Conservation (phyloP, 1,284 basidiomycete genomes). For the Rhodotorula sp. region DNA sequence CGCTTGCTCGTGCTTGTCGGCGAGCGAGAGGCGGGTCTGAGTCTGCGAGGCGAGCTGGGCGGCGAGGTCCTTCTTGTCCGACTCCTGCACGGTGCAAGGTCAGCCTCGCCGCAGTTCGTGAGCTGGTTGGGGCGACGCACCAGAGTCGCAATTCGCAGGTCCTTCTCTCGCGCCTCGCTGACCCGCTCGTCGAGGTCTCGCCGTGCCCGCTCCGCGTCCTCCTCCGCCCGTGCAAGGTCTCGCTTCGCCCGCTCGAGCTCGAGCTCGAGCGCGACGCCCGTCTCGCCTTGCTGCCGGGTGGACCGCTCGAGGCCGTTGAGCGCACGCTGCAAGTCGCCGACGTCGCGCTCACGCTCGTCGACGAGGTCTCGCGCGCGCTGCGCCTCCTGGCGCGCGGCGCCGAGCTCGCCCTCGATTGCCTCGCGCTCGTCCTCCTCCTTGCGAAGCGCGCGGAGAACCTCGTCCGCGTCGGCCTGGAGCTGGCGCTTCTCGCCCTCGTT, state of each 20-base stretch:
- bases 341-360: slow-evolving; percentile 68
- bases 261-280: slow-evolving; percentile 81
- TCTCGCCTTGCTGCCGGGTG: slow-evolving; percentile 70
- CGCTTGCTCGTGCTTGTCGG: slow-evolving; percentile 78
- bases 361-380: slow-evolving; percentile 60
- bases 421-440: slow-evolving; percentile 53
- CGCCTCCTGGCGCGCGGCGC: slow-evolving; percentile 53
- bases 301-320: slow-evolving; percentile 61
- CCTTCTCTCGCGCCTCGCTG: slow-evolving; percentile 64
- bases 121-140: too few relatives aligned
- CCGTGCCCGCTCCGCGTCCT: slow-evolving; percentile 72
- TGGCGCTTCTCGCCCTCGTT: slow-evolving; percentile 38
- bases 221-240: slow-evolving; percentile 77
- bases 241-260: slow-evolving; percentile 86
- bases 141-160: slow-evolving; percentile 68
- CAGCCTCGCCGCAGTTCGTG: neutral
- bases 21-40: slow-evolving; percentile 75
- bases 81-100: slow-evolving; percentile 53
- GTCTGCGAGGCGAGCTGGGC: slow-evolving; percentile 75
- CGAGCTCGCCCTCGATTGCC: slow-evolving; percentile 49
- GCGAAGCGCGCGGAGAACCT: slow-evolving; percentile 67
- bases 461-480: slow-evolving; percentile 59
- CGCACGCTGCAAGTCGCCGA: slow-evolving; percentile 70
- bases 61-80: slow-evolving; percentile 74
- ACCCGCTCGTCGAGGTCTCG: slow-evolving; percentile 65